These are phyloP conservation scores for Mucor circinelloides DNA, from an alignment of 371 early-diverging fungal species.

Conservation along the genomic window DNA sequence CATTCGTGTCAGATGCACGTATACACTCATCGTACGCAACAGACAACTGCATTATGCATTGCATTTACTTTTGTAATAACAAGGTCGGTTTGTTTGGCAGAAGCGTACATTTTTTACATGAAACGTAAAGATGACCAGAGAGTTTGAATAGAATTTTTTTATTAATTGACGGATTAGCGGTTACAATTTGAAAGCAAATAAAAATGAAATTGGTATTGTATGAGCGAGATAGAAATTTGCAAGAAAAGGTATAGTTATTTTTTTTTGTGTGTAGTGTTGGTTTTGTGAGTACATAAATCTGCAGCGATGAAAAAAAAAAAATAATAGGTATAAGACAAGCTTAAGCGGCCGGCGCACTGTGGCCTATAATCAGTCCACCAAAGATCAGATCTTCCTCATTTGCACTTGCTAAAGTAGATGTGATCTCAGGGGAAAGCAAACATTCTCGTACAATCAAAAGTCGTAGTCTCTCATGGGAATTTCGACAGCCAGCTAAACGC, in stretches of 20 bases:
- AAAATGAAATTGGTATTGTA: background rate
- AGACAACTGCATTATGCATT: background rate
- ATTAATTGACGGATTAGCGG: background rate
- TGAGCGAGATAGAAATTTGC: background rate
- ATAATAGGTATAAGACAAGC: background rate
- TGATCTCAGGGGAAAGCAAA: slow-evolving; percentile 26
- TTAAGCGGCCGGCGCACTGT: slow-evolving; percentile 37
- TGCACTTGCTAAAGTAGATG: slow-evolving; percentile 1
- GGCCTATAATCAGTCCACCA: slow-evolving; percentile 26
- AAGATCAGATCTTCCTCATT: slow-evolving; percentile 25
- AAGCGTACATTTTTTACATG: background rate
- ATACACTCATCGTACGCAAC: background rate
- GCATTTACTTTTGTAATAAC: background rate
- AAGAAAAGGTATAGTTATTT: background rate
- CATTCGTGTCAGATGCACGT: no score
- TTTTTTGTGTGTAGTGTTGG: background rate
- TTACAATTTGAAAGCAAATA: background rate
- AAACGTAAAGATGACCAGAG: background rate
- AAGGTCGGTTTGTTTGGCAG: background rate
- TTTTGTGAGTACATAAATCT: background rate
- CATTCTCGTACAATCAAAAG: slow-evolving; percentile 55
- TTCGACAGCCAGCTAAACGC: slow-evolving; percentile 50
- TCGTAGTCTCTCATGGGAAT: slow-evolving; percentile 58
- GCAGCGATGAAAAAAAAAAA: background rate
- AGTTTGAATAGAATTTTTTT: background rate